phyloP scores from a whole-genome alignment of 192 early-diverging fungal species.

The Jimgerdemannia flammicorona region DNA sequence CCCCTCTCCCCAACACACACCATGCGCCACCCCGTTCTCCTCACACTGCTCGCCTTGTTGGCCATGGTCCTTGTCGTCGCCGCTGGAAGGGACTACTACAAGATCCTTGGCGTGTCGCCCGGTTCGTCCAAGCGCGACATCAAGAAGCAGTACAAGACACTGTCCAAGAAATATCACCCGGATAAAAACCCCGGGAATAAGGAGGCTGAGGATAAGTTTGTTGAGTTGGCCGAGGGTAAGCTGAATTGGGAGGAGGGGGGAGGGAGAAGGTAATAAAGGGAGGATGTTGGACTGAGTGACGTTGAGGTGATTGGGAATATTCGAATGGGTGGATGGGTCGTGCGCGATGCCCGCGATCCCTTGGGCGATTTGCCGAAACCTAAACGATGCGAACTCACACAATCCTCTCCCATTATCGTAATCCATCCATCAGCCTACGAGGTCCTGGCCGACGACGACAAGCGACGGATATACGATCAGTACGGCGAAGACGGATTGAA shows the following conservation, averaged over 20 bases:
- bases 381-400: not conserved
- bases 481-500: constrained; percentile 98
- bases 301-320: not conserved
- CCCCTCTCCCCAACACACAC: not conserved
- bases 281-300: not conserved
- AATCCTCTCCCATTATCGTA: not conserved
- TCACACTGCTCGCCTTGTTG: not conserved
- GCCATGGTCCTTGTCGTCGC: constrained; percentile 10
- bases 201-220: constrained; percentile 81
- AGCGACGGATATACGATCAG: constrained; percentile 84
- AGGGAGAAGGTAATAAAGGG: constrained; percentile 49
- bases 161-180: constrained; percentile 86
- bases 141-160: constrained; percentile 89
- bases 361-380: too few relatives aligned
- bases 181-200: constrained; percentile 88
- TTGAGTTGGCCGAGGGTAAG: constrained; percentile 80
- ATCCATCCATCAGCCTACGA: constrained; percentile 74
- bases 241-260: constrained; percentile 45
- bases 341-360: too few relatives aligned
- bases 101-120: constrained; percentile 80
- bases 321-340: too few relatives aligned
- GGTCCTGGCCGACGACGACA: constrained; percentile 89
- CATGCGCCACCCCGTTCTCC: not conserved
- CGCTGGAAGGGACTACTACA: constrained; percentile 74
- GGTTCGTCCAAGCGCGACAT: constrained; percentile 81